Evolutionary conservation across 108 stramenopile genomes (phyloP).

Genomic region (Cyclotella choctawhatcheeana): DNA sequence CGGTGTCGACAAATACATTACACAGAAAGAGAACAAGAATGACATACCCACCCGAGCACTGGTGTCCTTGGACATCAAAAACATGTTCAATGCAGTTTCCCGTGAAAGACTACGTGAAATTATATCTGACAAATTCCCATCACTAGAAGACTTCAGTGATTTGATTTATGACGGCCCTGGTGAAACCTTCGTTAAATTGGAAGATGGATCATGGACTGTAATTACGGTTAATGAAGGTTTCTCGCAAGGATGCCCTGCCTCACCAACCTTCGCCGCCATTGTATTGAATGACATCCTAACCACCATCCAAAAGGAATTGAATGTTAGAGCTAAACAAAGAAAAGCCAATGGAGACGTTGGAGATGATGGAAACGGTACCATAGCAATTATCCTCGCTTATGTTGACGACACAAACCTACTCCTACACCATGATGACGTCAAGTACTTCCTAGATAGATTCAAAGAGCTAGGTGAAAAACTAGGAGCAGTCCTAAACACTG

Average conservation of each 20-base stretch:
- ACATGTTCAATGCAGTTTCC: slow-evolving; percentile 33
- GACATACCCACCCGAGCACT: slow-evolving; percentile 5
- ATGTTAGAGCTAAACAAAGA: not conserved
- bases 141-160: not conserved
- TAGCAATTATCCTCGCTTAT: not conserved
- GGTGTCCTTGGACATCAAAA: slow-evolving; percentile 25
- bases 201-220: not conserved
- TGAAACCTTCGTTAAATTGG: not conserved
- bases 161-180: not conserved
- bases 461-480: not conserved
- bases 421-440: not conserved
- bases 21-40: not conserved
- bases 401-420: not conserved
- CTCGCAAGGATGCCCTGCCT: not conserved
- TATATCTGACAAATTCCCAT: not conserved
- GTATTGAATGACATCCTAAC: not conserved
- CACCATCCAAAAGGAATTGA: not conserved
- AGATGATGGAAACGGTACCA: not conserved
- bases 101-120: slow-evolving; percentile 2
- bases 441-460: not conserved
- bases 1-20: slow-evolving; percentile 16
- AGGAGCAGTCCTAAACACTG: not conserved
- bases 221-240: not conserved
- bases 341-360: not conserved
- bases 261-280: not conserved